Conservation (phyloP, 371 early-diverging fungal genomes). For the Thermomucor indicae-seudaticae region DNA sequence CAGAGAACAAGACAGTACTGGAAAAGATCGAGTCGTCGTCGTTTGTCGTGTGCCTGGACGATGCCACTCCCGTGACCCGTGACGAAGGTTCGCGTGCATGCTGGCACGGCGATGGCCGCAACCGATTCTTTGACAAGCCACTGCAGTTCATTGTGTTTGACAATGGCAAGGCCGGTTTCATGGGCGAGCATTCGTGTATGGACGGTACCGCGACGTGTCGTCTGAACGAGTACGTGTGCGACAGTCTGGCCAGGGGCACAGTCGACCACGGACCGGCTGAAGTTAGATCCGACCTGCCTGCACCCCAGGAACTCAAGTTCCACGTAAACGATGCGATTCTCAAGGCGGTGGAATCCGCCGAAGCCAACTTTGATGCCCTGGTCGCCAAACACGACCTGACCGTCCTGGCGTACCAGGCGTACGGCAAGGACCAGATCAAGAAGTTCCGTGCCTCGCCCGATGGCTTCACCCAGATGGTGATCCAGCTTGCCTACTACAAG, state of each 20-base stretch:
- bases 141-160: conserved; percentile 93
- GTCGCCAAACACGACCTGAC: conserved; percentile 76
- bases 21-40: conserved; percentile 79
- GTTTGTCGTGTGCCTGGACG: conserved; percentile 89
- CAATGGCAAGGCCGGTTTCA: conserved; percentile 94
- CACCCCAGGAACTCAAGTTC: conserved; percentile 69
- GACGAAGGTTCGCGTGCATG: conserved; percentile 77
- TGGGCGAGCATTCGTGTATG: conserved; percentile 96
- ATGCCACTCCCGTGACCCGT: conserved; percentile 73
- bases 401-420: conserved; percentile 77
- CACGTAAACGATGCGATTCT: conserved; percentile 51
- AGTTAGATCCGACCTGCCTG: conserved; percentile 51
- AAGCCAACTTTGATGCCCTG: conserved; percentile 63
- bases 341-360: conserved; percentile 59
- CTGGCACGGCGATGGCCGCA: conserved; percentile 94
- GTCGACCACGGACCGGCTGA: conserved; percentile 60
- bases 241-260: conserved; percentile 39
- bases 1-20: conserved; percentile 69
- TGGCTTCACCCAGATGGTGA: conserved; percentile 92
- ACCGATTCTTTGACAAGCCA: conserved; percentile 93
- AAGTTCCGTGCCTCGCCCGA: conserved; percentile 86
- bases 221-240: conserved; percentile 65
- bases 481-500: conserved; percentile 94
- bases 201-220: conserved; percentile 91
- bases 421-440: conserved; percentile 92